These are phyloP conservation scores for Cyclotella distinguenda DNA, from an alignment of 108 stramenopile genomes.

Conservation along the genomic window DNA sequence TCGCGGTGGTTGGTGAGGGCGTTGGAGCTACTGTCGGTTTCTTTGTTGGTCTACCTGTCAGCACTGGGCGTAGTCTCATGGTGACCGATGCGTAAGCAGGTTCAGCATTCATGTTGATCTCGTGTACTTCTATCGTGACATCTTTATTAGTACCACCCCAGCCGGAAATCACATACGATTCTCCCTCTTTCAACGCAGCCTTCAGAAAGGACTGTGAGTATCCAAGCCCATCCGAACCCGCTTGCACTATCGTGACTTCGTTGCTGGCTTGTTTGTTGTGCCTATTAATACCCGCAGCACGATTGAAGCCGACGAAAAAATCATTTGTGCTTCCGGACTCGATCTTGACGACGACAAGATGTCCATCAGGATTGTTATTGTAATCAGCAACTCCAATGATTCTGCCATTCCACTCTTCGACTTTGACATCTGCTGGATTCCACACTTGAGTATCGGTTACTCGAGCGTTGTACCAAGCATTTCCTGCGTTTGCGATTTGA, in stretches of 20 bases:
- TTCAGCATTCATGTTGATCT: not conserved
- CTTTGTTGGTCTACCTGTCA: not conserved
- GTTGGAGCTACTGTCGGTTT: too few species aligned
- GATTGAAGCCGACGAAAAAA: conserved; percentile 41
- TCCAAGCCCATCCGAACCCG: conserved; percentile 20
- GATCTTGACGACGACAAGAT: conserved; percentile 25
- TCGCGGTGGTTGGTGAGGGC: not conserved
- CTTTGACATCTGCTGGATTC: not conserved
- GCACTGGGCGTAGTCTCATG: conserved; percentile 1
- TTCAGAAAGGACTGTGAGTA: conserved; percentile 17
- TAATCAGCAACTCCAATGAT: conserved; percentile 45
- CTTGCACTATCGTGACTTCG: conserved; percentile 19
- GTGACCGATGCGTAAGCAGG: conserved; percentile 11
- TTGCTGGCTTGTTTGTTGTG: conserved; percentile 29
- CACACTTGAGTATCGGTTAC: conserved; percentile 10
- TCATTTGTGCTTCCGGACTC: conserved; percentile 23
- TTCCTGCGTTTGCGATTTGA: conserved; percentile 17
- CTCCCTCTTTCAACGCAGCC: conserved; percentile 1
- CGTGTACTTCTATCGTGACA: not conserved
- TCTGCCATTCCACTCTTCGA: conserved; percentile 1
- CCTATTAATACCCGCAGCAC: conserved; percentile 22
- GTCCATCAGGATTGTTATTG: not conserved
- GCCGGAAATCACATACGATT: conserved; percentile 1
- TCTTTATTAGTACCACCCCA: conserved; percentile 9
- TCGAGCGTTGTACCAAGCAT: conserved; percentile 21